Evolutionary conservation across 768 basidiomycete species (phyloP), one percentile per base, ranked within the genome.

Genomic region (Tephrocybe sp.): DNA sequence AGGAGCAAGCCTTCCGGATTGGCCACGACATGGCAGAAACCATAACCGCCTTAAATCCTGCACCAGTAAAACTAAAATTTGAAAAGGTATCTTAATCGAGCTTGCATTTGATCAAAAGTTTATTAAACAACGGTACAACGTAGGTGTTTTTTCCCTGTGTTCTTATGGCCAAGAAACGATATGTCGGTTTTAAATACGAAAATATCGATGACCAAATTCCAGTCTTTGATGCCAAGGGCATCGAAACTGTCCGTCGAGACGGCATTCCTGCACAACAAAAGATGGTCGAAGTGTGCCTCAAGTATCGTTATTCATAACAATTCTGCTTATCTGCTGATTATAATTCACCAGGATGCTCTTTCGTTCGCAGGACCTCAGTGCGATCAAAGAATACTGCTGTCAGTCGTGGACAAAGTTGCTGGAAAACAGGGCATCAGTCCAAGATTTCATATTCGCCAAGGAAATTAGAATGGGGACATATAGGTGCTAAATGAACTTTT

Each of bases 171-270:
- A 99, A 99, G 77, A 99, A 99, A 66, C 83, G 96, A 59, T 99
- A 99, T 59, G 96, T 98, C 17, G 97, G 97, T 1, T 97, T 91
- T 74, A 96, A 94, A 64, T 98, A 87, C 56, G 97, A 99, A 67
- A 78, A 71, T 47, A 79, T 86, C 0, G 89, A 93, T 56, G 91
- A 97, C 11, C 65, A 51, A 0, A 84, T 86, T 40, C 91, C 94
- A 1, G 73, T 69, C 0, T 97, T 98, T 59, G 96, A 99, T 59
- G 97, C 94, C 5, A 98, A 99, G 64, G 97, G 97, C 0, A 98
- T 99, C 47, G 97, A 99, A 69, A 98, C 94, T 1, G 89, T 98
- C 26, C 80, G 97, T 5, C 75, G 97, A 52, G 97, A 99, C 61
- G 93, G 93, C 9, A 83, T 97, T 26, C 80, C 83, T 4, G 97